Evolutionary conservation across 306 rosid species (phyloP).

Genomic region (Lagenaria siceraria): DNA sequence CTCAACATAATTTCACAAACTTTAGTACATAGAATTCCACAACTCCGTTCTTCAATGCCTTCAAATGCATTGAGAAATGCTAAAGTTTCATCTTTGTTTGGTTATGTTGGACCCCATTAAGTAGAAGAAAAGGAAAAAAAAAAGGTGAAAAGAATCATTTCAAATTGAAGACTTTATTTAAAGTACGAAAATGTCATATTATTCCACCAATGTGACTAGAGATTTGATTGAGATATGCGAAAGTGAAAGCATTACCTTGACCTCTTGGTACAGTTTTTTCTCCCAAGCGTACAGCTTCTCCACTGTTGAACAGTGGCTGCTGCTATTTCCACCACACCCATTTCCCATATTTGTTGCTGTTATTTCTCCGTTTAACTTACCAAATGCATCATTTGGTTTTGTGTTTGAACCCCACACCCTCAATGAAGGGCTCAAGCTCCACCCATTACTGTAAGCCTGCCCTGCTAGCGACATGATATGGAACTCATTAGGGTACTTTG

Average conservation of each 20-base stretch:
- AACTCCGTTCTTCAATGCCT: neutral
- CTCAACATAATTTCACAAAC: neutral
- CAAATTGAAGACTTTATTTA: neutral
- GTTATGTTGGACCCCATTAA: neutral
- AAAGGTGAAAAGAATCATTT: neutral
- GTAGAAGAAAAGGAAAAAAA: neutral
- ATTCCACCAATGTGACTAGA: constrained; percentile 1
- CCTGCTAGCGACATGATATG: constrained; percentile 21
- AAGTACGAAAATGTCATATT: constrained; percentile 6
- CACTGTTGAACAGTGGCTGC: constrained; percentile 67
- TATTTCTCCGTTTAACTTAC: constrained; percentile 32
- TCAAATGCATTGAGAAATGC: constrained; percentile 5
- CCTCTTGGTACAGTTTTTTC: constrained; percentile 76
- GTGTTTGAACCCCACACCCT: constrained; percentile 68
- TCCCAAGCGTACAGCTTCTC: constrained; percentile 96
- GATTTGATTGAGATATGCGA: constrained; percentile 4
- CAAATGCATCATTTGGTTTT: constrained; percentile 39
- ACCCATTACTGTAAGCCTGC: constrained; percentile 54
- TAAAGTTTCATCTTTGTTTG: neutral
- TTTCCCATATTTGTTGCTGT: constrained; percentile 17
- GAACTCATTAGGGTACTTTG: neutral
- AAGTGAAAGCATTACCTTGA: constrained; percentile 42
- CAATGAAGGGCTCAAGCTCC: constrained; percentile 50
- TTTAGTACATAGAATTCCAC: neutral
- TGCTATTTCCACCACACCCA: constrained; percentile 24